Evolutionary conservation across 164 flowering plant genomes (phyloP).

Genomic region (Aristolochia fimbriata): DNA sequence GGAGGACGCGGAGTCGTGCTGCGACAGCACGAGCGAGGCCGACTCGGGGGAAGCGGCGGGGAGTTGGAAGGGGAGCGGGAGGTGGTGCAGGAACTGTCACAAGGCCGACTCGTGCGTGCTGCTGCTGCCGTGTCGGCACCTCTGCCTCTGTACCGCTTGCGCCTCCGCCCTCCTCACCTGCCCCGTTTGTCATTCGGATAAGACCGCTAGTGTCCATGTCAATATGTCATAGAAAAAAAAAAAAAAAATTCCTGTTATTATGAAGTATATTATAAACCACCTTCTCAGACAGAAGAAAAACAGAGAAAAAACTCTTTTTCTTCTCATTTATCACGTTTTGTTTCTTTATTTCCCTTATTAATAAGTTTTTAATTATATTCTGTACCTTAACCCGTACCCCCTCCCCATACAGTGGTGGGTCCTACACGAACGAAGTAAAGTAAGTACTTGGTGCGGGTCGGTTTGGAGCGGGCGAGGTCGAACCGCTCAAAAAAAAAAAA

Average conservation of each 20-base stretch:
- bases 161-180: slow-evolving; percentile 37
- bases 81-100: slow-evolving; percentile 23
- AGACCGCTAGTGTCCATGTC: slow-evolving; percentile 41
- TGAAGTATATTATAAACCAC: no score
- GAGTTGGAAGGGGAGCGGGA: not conserved
- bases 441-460: no score
- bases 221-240: slow-evolving; percentile 19
- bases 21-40: slow-evolving; percentile 11
- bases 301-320: no score
- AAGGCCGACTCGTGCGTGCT: slow-evolving; percentile 40
- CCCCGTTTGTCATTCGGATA: slow-evolving; percentile 47
- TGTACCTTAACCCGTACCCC: no score
- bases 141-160: slow-evolving; percentile 45
- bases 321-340: no score
- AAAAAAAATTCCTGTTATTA: not conserved
- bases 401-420: no score
- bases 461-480: no score
- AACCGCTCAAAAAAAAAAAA: no score
- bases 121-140: slow-evolving; percentile 59
- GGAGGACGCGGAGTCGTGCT: slow-evolving; percentile 21
- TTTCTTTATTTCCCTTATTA: no score
- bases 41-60: not conserved
- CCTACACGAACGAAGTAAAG: no score
- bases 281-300: no score
- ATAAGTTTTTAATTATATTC: no score